Conservation (phyloP, 2,329 filamentous ascomycete species). For the Fusarium robinianum region DNA sequence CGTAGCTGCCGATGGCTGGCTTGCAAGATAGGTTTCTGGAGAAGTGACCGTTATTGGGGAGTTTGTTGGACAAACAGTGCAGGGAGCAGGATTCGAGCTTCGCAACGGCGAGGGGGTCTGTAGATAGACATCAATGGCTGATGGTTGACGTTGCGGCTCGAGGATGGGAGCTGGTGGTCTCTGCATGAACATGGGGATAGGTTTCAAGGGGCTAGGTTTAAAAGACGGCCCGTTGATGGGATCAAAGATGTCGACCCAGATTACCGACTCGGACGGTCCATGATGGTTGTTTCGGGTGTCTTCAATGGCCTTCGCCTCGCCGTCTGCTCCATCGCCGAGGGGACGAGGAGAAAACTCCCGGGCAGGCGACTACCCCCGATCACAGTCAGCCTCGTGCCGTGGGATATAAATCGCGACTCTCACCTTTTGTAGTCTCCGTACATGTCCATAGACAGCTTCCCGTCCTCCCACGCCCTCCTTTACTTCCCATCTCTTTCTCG, state of each 20-base stretch:
- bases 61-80: constrained; percentile 5
- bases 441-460: constrained; percentile 2
- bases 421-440: constrained; percentile 11
- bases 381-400: constrained; percentile 4
- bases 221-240: constrained; percentile 54
- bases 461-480: constrained; percentile 28
- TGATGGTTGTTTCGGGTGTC: constrained; percentile 21
- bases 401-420: background rate
- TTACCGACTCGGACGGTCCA: constrained; percentile 40
- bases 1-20: constrained; percentile 5
- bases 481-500: constrained; percentile 49
- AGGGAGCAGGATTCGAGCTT: constrained; percentile 10
- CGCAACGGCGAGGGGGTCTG: constrained; percentile 12
- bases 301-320: constrained; percentile 6
- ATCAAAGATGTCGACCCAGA: constrained; percentile 57
- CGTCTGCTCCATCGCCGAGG: constrained; percentile 8
- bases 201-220: constrained; percentile 54
- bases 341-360: constrained; percentile 5
- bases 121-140: constrained; percentile 18
- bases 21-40: background rate
- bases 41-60: background rate
- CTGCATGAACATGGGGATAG: constrained; percentile 55
- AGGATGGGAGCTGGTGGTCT: constrained; percentile 25
- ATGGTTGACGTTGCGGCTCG: constrained; percentile 11
- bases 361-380: constrained; percentile 1